A percentile compares a stretch with the other conserved stretches of the same genome.
Evolutionary conservation across 2,329 filamentous ascomycete genomes (phyloP).

Genomic region (Calcarisporium arbuscula): DNA sequence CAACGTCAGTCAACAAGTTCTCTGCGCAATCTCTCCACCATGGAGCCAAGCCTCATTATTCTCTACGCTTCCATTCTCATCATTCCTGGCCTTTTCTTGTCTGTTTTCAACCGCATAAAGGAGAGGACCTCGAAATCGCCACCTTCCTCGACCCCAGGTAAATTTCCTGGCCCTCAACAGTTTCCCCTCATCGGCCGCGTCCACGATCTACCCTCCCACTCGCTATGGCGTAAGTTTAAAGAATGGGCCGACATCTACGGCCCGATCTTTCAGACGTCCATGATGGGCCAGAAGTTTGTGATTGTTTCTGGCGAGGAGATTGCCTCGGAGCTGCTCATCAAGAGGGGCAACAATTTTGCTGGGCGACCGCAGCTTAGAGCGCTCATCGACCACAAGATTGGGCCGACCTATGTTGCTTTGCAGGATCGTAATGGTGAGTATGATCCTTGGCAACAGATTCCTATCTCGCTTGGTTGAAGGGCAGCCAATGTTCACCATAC

Average conservation of each 20-base stretch:
- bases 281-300: conserved; percentile 32
- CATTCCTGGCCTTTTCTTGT: conserved; percentile 36
- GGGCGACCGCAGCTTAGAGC: conserved; percentile 44
- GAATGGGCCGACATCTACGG: conserved; percentile 37
- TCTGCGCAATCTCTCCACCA: no score
- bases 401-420: conserved; percentile 40
- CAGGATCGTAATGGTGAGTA: conserved; percentile 30
- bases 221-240: conserved; percentile 45
- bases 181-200: conserved; percentile 42
- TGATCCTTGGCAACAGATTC: not conserved
- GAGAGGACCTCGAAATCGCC: conserved; percentile 20
- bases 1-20: no score
- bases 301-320: conserved; percentile 43
- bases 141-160: conserved; percentile 19
- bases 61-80: conserved; percentile 16
- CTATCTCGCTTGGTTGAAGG: no score
- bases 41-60: not conserved
- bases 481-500: no score
- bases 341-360: conserved; percentile 43
- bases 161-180: conserved; percentile 40
- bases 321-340: conserved; percentile 41
- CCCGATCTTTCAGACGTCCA: conserved; percentile 37
- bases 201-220: conserved; percentile 40
- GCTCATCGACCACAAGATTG: conserved; percentile 41
- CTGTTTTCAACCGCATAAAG: conserved; percentile 29